Conservation (phyloP, 768 basidiomycete species). For the Leccinum subtestaceum region DNA sequence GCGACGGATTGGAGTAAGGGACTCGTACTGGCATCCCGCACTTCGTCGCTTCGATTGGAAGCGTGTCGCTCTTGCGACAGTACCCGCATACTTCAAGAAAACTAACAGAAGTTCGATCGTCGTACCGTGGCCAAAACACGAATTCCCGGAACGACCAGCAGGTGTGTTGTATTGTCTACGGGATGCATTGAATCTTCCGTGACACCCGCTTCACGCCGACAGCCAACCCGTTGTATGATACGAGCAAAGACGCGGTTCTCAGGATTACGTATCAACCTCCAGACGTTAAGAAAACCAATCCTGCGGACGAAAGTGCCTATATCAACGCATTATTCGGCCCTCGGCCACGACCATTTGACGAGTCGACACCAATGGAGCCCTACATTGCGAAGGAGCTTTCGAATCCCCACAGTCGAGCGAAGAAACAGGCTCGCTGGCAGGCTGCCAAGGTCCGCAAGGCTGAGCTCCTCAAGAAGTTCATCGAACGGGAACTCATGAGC, state of each 20-base stretch:
- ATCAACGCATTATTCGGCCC: conserved; percentile 51
- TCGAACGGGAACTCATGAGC: conserved; percentile 51
- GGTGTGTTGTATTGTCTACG: conserved; percentile 13
- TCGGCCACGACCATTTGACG: conserved; percentile 42
- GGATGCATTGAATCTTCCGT: neutral
- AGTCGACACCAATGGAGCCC: conserved; percentile 59
- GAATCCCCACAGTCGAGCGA: conserved; percentile 80
- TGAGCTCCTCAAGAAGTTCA: conserved; percentile 50
- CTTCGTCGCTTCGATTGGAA: conserved; percentile 66
- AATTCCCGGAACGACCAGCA: conserved; percentile 37
- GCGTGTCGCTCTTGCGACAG: conserved; percentile 64
- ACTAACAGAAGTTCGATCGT: conserved; percentile 33
- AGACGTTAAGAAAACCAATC: conserved; percentile 34
- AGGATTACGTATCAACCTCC: conserved; percentile 73
- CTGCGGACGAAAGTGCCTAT: conserved; percentile 53
- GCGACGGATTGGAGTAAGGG: conserved; percentile 59
- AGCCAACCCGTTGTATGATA: conserved; percentile 57
- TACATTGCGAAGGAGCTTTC: conserved; percentile 68
- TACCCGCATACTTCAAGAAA: conserved; percentile 49
- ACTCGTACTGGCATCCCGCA: conserved; percentile 56
- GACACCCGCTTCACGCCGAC: conserved; percentile 1
- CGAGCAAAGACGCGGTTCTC: conserved; percentile 54
- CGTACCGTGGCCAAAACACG: conserved; percentile 70
- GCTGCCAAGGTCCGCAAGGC: conserved; percentile 46
- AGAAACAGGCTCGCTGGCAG: conserved; percentile 78